phyloP scores from a whole-genome alignment of 352 stramenopile species.

The Globisporangium splendens region DNA sequence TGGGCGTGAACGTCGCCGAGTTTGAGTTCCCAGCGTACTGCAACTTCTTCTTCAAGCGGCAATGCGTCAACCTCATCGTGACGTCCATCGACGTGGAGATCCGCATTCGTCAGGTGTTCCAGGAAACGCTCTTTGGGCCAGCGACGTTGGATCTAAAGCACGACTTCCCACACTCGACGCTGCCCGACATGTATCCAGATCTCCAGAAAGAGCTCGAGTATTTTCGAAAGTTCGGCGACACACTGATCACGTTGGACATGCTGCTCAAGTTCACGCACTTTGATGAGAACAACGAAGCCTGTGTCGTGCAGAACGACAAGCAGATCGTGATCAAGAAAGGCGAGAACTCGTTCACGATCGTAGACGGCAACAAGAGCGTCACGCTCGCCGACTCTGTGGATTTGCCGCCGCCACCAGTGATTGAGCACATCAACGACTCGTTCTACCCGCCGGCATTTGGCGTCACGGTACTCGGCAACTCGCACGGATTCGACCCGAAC shows the following conservation, averaged over 20 bases:
- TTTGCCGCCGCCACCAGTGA: slow-evolving; percentile 36
- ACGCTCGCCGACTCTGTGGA: slow-evolving; percentile 55
- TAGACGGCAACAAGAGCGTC: slow-evolving; percentile 56
- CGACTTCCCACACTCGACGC: slow-evolving; percentile 72
- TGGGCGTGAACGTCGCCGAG: slow-evolving; percentile 95
- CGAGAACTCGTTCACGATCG: slow-evolving; percentile 56
- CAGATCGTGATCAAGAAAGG: slow-evolving; percentile 69
- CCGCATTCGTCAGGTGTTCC: slow-evolving; percentile 84
- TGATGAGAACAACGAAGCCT: slow-evolving; percentile 53
- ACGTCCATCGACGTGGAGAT: slow-evolving; percentile 69
- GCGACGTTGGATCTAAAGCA: slow-evolving; percentile 60
- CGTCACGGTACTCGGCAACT: slow-evolving; percentile 94
- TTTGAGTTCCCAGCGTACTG: slow-evolving; percentile 98
- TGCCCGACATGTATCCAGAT: slow-evolving; percentile 57
- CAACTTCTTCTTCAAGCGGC: slow-evolving; percentile 94
- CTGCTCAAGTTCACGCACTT: slow-evolving; percentile 89
- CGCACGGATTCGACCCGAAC: slow-evolving; percentile 94
- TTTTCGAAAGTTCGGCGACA: slow-evolving; percentile 89
- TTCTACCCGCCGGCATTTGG: slow-evolving; percentile 95
- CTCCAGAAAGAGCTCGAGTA: slow-evolving; percentile 85
- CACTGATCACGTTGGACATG: slow-evolving; percentile 86
- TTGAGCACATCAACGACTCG: slow-evolving; percentile 39
- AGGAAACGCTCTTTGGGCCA: slow-evolving; percentile 87
- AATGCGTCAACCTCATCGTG: slow-evolving; percentile 87
- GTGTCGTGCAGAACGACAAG: slow-evolving; percentile 55